These are phyloP conservation scores for Phialophora tarda DNA, from an alignment of 2,329 filamentous ascomycete genomes.

Conservation along the genomic window DNA sequence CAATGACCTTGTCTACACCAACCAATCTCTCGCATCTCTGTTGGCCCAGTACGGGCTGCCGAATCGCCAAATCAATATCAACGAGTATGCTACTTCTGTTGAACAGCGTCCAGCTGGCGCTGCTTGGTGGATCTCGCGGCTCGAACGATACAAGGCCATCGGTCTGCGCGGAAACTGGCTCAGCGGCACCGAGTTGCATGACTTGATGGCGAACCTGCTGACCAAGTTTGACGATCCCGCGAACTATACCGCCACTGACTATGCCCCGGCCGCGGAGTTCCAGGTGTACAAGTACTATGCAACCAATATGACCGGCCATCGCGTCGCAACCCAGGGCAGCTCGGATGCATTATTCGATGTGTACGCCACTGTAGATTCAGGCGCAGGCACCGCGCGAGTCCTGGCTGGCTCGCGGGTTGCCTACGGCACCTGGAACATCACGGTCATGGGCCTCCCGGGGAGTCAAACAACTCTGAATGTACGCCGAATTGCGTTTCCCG, in stretches of 20 bases:
- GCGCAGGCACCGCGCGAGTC: no score
- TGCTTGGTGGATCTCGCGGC: background rate
- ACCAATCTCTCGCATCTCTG: background rate
- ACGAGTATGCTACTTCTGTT: background rate
- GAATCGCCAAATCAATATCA: background rate
- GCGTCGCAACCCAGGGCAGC: background rate
- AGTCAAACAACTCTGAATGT: no score
- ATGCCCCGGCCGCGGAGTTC: background rate
- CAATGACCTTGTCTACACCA: background rate
- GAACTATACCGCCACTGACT: background rate
- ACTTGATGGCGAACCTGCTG: background rate
- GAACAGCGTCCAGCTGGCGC: background rate
- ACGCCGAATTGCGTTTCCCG: no score
- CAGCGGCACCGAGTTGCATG: background rate
- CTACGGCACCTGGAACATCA: no score
- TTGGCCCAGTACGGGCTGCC: background rate
- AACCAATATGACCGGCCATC: background rate
- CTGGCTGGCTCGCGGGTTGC: no score
- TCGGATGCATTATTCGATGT: background rate
- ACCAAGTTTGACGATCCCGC: background rate
- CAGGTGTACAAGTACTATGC: background rate
- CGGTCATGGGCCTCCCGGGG: no score
- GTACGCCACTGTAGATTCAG: background rate
- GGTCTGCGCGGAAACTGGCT: background rate
- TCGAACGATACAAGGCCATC: conserved; percentile 1